These are phyloP conservation scores for Trifolium pratense DNA, from an alignment of 306 rosid genomes.

Conservation along the genomic window DNA sequence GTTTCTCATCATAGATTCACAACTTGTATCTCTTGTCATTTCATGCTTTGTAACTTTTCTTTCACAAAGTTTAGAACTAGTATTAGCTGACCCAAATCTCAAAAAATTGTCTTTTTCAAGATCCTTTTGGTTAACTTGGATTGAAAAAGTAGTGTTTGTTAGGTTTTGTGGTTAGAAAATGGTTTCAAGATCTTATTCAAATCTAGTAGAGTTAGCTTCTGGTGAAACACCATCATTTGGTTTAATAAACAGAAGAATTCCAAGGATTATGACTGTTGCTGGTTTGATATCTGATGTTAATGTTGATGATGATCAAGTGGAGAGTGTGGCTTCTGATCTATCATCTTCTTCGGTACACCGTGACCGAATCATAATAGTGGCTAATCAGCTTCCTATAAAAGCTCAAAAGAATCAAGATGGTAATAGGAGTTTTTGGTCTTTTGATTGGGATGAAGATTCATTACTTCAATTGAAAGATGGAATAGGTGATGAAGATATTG, in stretches of 20 bases:
- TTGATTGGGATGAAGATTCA: slow-evolving; percentile 80
- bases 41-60: slow-evolving; percentile 43
- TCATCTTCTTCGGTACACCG: slow-evolving; percentile 55
- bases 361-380: slow-evolving; percentile 76
- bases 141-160: not conserved
- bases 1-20: slow-evolving; percentile 32
- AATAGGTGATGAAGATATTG: slow-evolving; percentile 72
- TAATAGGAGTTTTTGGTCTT: slow-evolving; percentile 62
- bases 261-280: slow-evolving; percentile 77
- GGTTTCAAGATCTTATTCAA: slow-evolving; percentile 54
- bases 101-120: slow-evolving; percentile 18
- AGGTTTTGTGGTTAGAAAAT: slow-evolving; percentile 26
- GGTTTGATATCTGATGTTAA: slow-evolving; percentile 63
- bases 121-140: slow-evolving; percentile 21
- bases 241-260: slow-evolving; percentile 57
- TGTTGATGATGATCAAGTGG: slow-evolving; percentile 61
- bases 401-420: slow-evolving; percentile 56
- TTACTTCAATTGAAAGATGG: slow-evolving; percentile 85
- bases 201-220: slow-evolving; percentile 59
- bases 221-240: slow-evolving; percentile 70
- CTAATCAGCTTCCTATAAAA: slow-evolving; percentile 81
- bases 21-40: slow-evolving; percentile 37
- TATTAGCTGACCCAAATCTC: slow-evolving; percentile 40
- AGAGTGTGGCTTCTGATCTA: slow-evolving; percentile 59
- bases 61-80: slow-evolving; percentile 44